Conservation (phyloP, 2,329 filamentous ascomycete species). For the Proliferodiscus dingleyae region DNA sequence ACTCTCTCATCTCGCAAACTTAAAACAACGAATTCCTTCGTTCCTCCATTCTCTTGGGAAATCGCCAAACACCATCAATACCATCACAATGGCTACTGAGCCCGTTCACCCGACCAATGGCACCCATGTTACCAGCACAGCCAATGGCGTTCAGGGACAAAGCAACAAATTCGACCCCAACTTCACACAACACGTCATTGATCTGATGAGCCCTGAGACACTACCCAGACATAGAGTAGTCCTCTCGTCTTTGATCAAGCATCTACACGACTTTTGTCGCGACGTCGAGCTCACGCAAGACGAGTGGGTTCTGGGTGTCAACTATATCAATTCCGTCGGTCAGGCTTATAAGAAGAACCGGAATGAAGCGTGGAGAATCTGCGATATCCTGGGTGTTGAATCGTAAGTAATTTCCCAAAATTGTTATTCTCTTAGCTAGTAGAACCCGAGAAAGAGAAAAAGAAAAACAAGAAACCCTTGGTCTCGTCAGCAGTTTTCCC, state of each 20-base stretch:
- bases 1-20: no score
- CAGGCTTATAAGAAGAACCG: constrained; percentile 59
- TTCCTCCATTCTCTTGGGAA: no score
- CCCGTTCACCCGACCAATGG: no score
- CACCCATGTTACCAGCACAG: no score
- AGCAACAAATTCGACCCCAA: constrained; percentile 59
- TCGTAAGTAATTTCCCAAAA: constrained; percentile 53
- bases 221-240: constrained; percentile 60
- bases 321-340: constrained; percentile 70
- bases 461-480: no score
- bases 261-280: constrained; percentile 74
- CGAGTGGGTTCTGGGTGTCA: constrained; percentile 72
- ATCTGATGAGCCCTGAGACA: constrained; percentile 67
- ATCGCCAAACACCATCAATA: no score
- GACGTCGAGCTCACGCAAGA: constrained; percentile 72
- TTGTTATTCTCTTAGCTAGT: neutral
- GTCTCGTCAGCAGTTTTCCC: neutral
- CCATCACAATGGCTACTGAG: no score
- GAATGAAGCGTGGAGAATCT: constrained; percentile 71
- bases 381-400: constrained; percentile 69
- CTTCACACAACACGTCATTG: constrained; percentile 70
- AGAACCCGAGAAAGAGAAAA: no score
- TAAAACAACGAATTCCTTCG: no score
- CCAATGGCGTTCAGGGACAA: no score
- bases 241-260: constrained; percentile 58